These are phyloP conservation scores for Lyophyllum semitale DNA, from an alignment of 768 basidiomycete genomes.

Conservation along the genomic window DNA sequence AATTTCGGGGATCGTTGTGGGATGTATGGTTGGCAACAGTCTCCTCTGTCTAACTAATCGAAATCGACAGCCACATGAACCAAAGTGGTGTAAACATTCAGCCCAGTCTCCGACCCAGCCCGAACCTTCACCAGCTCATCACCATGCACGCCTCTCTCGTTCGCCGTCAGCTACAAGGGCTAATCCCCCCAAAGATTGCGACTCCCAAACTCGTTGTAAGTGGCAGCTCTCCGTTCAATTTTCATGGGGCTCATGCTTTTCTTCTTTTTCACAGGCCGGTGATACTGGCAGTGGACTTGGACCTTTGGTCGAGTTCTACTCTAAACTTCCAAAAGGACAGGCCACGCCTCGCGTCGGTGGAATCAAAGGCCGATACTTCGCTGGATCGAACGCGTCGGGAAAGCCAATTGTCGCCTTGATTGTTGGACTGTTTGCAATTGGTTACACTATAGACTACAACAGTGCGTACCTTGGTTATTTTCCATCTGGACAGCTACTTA, in stretches of 20 bases:
- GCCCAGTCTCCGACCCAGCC: slow-evolving; percentile 22
- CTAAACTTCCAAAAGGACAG: slow-evolving; percentile 91
- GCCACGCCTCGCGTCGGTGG: slow-evolving; percentile 63
- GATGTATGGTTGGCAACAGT: neutral
- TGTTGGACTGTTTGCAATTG: slow-evolving; percentile 68
- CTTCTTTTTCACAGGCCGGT: slow-evolving; percentile 56
- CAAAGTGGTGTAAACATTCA: slow-evolving; percentile 11
- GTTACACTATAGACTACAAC: slow-evolving; percentile 89
- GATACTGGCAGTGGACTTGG: slow-evolving; percentile 80
- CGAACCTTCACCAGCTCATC: slow-evolving; percentile 20
- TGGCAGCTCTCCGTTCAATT: slow-evolving; percentile 2
- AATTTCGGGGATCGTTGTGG: slow-evolving; percentile 1
- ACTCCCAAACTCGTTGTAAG: slow-evolving; percentile 86
- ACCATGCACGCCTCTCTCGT: slow-evolving; percentile 83
- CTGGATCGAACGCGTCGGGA: slow-evolving; percentile 83
- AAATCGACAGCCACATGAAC: slow-evolving; percentile 5
- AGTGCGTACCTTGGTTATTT: slow-evolving; percentile 54
- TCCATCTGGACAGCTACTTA: slow-evolving; percentile 6
- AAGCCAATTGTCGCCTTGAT: slow-evolving; percentile 66
- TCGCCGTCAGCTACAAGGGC: slow-evolving; percentile 80
- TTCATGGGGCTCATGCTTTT: neutral
- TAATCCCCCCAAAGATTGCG: slow-evolving; percentile 95
- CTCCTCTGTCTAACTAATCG: neutral
- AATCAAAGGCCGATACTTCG: slow-evolving; percentile 81
- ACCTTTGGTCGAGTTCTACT: slow-evolving; percentile 93